phyloP scores from a whole-genome alignment of 2,329 filamentous ascomycete species.

The Alternaria dauci region DNA sequence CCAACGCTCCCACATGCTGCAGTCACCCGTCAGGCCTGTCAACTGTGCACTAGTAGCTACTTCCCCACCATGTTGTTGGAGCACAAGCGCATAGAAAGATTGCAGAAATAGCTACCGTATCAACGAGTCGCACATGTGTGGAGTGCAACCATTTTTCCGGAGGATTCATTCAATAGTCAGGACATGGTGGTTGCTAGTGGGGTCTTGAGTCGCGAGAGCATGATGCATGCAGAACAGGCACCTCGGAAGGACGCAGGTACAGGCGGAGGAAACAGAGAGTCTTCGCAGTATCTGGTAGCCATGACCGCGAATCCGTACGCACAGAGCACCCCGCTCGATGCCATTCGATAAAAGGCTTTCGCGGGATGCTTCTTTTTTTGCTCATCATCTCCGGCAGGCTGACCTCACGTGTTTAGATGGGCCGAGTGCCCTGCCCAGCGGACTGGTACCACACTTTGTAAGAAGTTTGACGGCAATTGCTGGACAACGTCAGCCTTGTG shows the following conservation, averaged over 20 bases:
- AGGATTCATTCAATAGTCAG: constrained; percentile 1
- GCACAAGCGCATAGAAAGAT: constrained; percentile 6
- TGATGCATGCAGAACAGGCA: constrained; percentile 7
- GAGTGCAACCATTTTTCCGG: neutral
- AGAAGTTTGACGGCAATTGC: neutral
- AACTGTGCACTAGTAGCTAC: constrained; percentile 15
- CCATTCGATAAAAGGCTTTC: neutral
- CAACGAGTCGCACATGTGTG: neutral
- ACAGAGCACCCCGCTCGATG: constrained; percentile 9
- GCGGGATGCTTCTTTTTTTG: constrained; percentile 3
- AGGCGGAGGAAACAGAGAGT: neutral
- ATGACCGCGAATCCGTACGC: constrained; percentile 5
- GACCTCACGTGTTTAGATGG: neutral
- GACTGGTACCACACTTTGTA: neutral
- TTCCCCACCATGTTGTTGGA: neutral
- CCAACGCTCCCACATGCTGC: constrained; percentile 4
- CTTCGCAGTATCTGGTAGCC: neutral
- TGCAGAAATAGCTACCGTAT: neutral
- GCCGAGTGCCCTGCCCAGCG: neutral
- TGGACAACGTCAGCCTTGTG: neutral
- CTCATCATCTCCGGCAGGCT: constrained; percentile 3
- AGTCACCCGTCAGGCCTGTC: constrained; percentile 11
- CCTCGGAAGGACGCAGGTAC: neutral
- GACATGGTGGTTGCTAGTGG: neutral
- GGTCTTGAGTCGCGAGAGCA: neutral